Evolutionary conservation across 75 land plant genomes (phyloP).

Genomic region (Adiantum capillusveneris): DNA sequence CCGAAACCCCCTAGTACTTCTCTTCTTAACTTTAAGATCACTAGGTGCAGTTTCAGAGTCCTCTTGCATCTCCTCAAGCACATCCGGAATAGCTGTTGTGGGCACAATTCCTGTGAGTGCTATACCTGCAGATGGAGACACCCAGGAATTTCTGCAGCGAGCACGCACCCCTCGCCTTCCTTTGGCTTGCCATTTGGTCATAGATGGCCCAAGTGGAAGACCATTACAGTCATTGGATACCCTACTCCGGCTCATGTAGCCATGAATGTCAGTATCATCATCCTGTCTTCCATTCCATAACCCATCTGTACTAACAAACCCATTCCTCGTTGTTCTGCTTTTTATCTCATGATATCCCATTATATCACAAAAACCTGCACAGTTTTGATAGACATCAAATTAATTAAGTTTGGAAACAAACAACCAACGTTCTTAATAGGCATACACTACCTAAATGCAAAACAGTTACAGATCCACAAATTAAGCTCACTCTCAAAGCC

Average conservation of each 20-base stretch:
- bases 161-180: slow-evolving; percentile 56
- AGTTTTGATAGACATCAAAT: not conserved
- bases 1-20: not conserved
- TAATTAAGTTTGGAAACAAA: not conserved
- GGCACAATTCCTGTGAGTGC: slow-evolving; percentile 4
- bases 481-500: no score
- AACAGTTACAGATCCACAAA: no score
- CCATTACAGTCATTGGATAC: not conserved
- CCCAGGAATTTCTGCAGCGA: slow-evolving; percentile 31
- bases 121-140: slow-evolving; percentile 8
- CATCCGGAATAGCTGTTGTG: not conserved
- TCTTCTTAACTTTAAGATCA: no score
- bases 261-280: not conserved
- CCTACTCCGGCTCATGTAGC: not conserved
- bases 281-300: no score
- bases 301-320: no score
- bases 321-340: not conserved
- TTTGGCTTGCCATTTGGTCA: slow-evolving; percentile 66
- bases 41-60: not conserved
- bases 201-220: not conserved
- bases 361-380: not conserved
- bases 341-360: not conserved
- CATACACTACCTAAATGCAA: no score
- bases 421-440: no score
- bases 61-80: slow-evolving; percentile 11